Conservation (phyloP, 805 yeast species). For the Lipomyces orientalis region DNA sequence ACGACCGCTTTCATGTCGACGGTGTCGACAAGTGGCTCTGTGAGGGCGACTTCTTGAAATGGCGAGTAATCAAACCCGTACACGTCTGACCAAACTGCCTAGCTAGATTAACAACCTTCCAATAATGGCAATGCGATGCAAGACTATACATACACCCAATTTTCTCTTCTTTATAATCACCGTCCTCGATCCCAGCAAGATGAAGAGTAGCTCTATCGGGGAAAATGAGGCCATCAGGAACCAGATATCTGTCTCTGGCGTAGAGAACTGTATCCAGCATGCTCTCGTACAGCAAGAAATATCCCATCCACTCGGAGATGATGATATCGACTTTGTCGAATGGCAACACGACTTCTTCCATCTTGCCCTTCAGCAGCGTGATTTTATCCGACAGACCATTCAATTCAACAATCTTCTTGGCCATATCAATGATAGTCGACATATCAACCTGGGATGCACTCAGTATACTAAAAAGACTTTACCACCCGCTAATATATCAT, state of each 20-base stretch:
- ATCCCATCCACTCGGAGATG: constrained; percentile 99
- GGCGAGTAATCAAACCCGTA: constrained; percentile 95
- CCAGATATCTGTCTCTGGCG: constrained; percentile 88
- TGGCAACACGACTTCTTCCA: constrained; percentile 89
- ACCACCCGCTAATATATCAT: constrained; percentile 43
- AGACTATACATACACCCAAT: constrained; percentile 54
- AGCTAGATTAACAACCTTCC: not conserved
- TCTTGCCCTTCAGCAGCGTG: constrained; percentile 84
- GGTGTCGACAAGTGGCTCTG: constrained; percentile 95
- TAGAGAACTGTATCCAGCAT: constrained; percentile 95
- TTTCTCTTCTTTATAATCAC: constrained; percentile 81
- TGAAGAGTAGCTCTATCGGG: constrained; percentile 78
- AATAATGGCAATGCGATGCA: not conserved
- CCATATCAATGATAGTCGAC: constrained; percentile 96
- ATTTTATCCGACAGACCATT: constrained; percentile 82
- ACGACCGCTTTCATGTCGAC: constrained; percentile 78
- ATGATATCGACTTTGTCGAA: constrained; percentile 90
- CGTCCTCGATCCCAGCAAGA: constrained; percentile 86
- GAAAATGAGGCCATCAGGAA: constrained; percentile 82
- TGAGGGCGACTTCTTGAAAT: constrained; percentile 81
- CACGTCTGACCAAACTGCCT: constrained; percentile 76
- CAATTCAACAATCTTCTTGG: constrained; percentile 70
- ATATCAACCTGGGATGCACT: constrained; percentile 67
- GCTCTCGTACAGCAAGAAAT: constrained; percentile 91
- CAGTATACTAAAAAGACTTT: constrained; percentile 45